Evolutionary conservation across 2,329 filamentous ascomycete species (phyloP), one percentile per base, ranked within the genome.

Genomic region (Xylariaceae sp.): DNA sequence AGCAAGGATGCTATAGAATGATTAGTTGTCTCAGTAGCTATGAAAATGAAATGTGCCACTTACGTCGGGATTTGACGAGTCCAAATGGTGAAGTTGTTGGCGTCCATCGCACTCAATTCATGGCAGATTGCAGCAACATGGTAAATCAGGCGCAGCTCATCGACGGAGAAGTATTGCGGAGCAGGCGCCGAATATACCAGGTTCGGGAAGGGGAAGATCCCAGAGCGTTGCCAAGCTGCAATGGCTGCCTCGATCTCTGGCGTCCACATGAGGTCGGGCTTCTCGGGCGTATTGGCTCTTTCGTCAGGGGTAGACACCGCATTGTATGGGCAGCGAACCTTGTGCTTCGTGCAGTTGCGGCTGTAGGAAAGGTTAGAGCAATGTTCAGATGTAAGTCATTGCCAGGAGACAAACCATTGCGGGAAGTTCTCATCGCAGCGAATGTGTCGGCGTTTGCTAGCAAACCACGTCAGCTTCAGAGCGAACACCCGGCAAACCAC

Each of bases 271-370:
- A 97, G 82, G 69, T 87, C 84, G 59, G 84, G 80, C 75, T 83
- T 85, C 66, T 82, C 80, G 64, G 85, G 84, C 65, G 83, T 84
- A 48, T 80, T 78, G 44, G 82, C 80, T 66, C 84, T 79, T 66
- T 84, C 80, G 66, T 89, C 86, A 59, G 87, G 81, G 51, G 84
- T 80, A 53, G 89, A 84, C 71, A 87, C 86, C 73, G 97, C 92
- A 82, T 96, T 95, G 79, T 97, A 99, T 69, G 96, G 94, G 77
- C 94, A 99, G 71, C 92, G 89, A 69, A 95, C 94, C 78, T 97
- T 96, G 78, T 99, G 94, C 78, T 97, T 99, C 63, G 93, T 97
- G 77, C 94, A 99, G 77, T 99, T 99, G 71, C 91, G 91, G 79
- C 92, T 96, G 71, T 41, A n/a, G n/a, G 15, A 45, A 49, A 23